Percentiles rank a stretch among this genome's conserved stretches.
Conservation (phyloP, 1,284 basidiomycete genomes). For the Trichosporon coremiiforme region DNA sequence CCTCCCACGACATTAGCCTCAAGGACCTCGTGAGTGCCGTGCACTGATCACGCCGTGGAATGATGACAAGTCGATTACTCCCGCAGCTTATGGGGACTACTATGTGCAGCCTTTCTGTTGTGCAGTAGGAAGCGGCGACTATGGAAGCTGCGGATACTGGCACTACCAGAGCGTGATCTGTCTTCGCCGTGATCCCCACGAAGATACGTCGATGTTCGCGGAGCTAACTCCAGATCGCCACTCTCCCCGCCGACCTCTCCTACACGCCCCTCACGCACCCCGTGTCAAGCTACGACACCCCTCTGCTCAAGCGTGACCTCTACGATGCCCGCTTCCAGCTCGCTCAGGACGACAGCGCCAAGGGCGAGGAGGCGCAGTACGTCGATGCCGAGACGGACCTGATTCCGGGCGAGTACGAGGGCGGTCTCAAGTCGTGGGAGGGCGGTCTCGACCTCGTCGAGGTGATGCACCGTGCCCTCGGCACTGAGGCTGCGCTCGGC, state of each 20-base stretch:
- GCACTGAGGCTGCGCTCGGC: neutral
- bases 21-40: slow-evolving; percentile 20
- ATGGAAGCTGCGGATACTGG: no score
- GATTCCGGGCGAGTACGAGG: slow-evolving; percentile 90
- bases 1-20: slow-evolving; percentile 42
- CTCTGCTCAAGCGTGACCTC: slow-evolving; percentile 71
- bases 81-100: no score
- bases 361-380: slow-evolving; percentile 56
- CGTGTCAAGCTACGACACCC: slow-evolving; percentile 24
- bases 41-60: neutral
- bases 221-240: slow-evolving; percentile 37
- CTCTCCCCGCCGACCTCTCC: slow-evolving; percentile 50
- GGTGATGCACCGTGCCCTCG: slow-evolving; percentile 31
- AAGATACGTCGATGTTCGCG: no score
- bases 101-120: no score
- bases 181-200: no score
- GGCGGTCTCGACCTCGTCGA: slow-evolving; percentile 83
- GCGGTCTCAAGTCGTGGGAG: slow-evolving; percentile 97
- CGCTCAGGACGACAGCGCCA: slow-evolving; percentile 55
- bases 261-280: slow-evolving; percentile 48
- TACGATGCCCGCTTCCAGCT: slow-evolving; percentile 94
- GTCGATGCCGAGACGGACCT: slow-evolving; percentile 84
- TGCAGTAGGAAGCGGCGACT: no score
- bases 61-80: no score
- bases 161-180: no score